Conservation (phyloP, 139 green algal species). For the Chlamydomonas asymmetrica region DNA sequence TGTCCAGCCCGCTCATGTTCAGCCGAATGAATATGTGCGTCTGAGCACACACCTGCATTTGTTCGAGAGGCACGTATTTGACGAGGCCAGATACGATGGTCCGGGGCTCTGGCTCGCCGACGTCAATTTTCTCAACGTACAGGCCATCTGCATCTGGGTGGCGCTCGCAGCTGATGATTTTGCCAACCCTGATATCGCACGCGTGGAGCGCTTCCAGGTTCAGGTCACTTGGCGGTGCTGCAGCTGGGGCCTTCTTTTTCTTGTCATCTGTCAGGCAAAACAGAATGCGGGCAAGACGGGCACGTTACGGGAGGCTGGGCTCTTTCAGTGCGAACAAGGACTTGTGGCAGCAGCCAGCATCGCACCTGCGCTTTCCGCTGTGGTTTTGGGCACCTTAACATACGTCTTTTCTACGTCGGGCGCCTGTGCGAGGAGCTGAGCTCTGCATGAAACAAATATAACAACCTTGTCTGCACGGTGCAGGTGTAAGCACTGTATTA, state of each 20-base stretch:
- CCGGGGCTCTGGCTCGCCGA: constrained; percentile 77
- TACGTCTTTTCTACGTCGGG: constrained; percentile 49
- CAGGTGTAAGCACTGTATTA: no score
- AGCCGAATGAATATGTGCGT: no score
- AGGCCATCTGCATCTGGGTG: constrained; percentile 78
- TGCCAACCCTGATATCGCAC: constrained; percentile 67
- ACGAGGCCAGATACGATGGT: constrained; percentile 86
- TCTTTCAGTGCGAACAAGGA: no score
- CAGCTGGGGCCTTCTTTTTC: constrained; percentile 13
- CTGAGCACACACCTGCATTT: constrained; percentile 65
- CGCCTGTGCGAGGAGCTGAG: constrained; percentile 52
- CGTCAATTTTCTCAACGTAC: constrained; percentile 87
- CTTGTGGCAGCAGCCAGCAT: no score
- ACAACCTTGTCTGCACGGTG: background rate
- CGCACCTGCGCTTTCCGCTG: constrained; percentile 21
- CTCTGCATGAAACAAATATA: constrained; percentile 24
- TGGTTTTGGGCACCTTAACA: constrained; percentile 70
- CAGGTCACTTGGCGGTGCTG: constrained; percentile 3
- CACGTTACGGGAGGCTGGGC: no score
- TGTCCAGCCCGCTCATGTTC: no score
- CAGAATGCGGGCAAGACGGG: no score
- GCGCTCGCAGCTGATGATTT: constrained; percentile 61
- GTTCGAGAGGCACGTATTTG: constrained; percentile 76
- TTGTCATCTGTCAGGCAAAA: no score
- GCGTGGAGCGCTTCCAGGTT: constrained; percentile 22